Evolutionary conservation across 768 basidiomycete genomes (phyloP).

Genomic region (Piloderma croceum): DNA sequence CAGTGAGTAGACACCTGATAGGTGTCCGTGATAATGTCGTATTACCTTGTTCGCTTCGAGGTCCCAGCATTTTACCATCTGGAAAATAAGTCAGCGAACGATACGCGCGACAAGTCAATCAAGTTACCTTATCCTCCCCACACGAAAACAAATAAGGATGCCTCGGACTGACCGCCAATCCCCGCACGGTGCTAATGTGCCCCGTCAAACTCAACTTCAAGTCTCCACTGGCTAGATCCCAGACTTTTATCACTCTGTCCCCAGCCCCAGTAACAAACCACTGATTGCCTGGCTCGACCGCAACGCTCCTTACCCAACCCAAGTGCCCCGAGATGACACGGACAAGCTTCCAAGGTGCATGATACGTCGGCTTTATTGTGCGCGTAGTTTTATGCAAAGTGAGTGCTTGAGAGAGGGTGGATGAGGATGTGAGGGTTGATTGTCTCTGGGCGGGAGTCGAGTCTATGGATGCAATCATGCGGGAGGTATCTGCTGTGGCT

Average conservation of each 20-base stretch:
- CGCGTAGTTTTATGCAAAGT: conserved; percentile 89
- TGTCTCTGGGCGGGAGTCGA: conserved; percentile 60
- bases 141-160: conserved; percentile 98
- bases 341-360: conserved; percentile 92
- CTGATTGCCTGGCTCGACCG: conserved; percentile 95
- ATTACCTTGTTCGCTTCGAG: conserved; percentile 99
- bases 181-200: conserved; percentile 95
- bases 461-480: conserved; percentile 71
- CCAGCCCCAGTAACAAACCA: conserved; percentile 99
- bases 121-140: conserved; percentile 87
- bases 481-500: conserved; percentile 45
- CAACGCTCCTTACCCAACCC: conserved; percentile 95
- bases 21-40: conserved; percentile 95
- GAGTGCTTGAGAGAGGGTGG: conserved; percentile 81
- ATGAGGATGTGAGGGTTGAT: conserved; percentile 62
- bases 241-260: conserved; percentile 97
- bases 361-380: conserved; percentile 92
- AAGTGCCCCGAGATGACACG: conserved; percentile 97
- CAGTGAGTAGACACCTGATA: conserved; percentile 94
- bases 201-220: conserved; percentile 94
- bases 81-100: conserved; percentile 2
- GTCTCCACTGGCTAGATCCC: conserved; percentile 97
- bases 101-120: background rate
- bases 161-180: conserved; percentile 83
- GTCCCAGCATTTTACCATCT: conserved; percentile 99